Conservation (phyloP, 2,329 filamentous ascomycete species). For the Lasiodiplodia citricola region DNA sequence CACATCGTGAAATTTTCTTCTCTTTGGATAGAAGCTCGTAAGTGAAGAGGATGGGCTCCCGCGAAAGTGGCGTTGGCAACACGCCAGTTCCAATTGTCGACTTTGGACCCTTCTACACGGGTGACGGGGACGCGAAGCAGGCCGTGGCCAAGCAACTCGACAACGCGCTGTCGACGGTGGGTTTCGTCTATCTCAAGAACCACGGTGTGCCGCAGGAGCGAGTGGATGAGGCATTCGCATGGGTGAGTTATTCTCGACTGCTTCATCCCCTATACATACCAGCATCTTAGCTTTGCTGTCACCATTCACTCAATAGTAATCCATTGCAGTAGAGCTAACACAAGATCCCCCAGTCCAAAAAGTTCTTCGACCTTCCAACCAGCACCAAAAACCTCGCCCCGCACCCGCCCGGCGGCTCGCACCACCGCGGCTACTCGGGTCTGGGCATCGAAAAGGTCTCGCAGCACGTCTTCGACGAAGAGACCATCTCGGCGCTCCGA, state of each 20-base stretch:
- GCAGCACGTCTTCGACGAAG: constrained; percentile 36
- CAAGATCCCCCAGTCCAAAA: constrained; percentile 33
- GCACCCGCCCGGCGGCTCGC: constrained; percentile 45
- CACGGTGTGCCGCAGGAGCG: constrained; percentile 42
- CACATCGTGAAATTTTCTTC: neutral
- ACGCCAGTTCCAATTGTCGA: constrained; percentile 38
- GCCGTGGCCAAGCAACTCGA: constrained; percentile 43
- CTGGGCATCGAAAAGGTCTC: constrained; percentile 45
- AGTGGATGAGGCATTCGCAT: constrained; percentile 38
- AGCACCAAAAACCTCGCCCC: constrained; percentile 46
- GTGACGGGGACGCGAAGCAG: constrained; percentile 29
- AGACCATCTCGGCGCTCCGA: constrained; percentile 32
- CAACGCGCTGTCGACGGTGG: constrained; percentile 43
- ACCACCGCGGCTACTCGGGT: constrained; percentile 48
- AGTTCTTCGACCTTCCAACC: constrained; percentile 45
- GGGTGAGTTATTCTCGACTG: constrained; percentile 31
- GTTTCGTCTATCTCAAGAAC: constrained; percentile 51
- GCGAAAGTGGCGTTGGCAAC: neutral
- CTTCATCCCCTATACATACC: neutral
- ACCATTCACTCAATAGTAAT: neutral
- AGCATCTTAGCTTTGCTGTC: neutral
- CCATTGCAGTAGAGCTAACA: neutral
- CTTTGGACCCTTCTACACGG: constrained; percentile 35
- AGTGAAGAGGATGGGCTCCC: neutral
- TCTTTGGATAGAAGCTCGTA: neutral